A percentile compares a stretch with the other conserved stretches of the same genome.
Evolutionary conservation across 768 basidiomycete genomes (phyloP).

Genomic region (Grammothele lineata): DNA sequence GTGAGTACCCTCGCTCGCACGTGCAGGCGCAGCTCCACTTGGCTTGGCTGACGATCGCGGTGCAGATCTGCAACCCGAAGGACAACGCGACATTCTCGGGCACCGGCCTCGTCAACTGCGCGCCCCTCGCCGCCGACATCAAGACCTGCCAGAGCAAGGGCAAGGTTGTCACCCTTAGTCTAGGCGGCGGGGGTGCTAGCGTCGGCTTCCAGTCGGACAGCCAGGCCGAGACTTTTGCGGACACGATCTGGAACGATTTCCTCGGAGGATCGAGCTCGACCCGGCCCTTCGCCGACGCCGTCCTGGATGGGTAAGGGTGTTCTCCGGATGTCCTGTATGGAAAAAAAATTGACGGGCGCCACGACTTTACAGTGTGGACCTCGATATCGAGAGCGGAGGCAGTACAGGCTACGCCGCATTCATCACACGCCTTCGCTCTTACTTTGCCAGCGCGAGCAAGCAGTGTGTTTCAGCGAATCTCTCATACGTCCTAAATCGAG

Average conservation of each 20-base stretch:
- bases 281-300: constrained; percentile 41
- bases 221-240: constrained; percentile 34
- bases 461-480: constrained; percentile 19
- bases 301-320: constrained; percentile 39
- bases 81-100: constrained; percentile 39
- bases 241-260: constrained; percentile 41
- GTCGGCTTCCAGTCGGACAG: constrained; percentile 36
- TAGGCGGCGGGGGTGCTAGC: constrained; percentile 41
- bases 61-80: constrained; percentile 39
- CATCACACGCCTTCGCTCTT: constrained; percentile 31
- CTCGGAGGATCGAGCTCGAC: constrained; percentile 41
- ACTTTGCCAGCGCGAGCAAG: constrained; percentile 31
- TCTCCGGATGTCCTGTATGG: no score
- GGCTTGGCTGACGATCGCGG: neutral
- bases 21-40: no score
- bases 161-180: constrained; percentile 43
- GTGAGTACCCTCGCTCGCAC: no score
- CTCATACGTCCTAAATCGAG: neutral
- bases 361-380: constrained; percentile 29
- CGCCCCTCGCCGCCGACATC: constrained; percentile 37
- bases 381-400: constrained; percentile 36
- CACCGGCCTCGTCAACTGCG: constrained; percentile 37
- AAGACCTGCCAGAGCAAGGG: constrained; percentile 40
- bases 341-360: no score
- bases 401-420: constrained; percentile 32